Evolutionary conservation across 371 early-diverging fungal genomes (phyloP), one percentile per base, ranked within the genome.

Genomic region (Syncephalastrum sp.): DNA sequence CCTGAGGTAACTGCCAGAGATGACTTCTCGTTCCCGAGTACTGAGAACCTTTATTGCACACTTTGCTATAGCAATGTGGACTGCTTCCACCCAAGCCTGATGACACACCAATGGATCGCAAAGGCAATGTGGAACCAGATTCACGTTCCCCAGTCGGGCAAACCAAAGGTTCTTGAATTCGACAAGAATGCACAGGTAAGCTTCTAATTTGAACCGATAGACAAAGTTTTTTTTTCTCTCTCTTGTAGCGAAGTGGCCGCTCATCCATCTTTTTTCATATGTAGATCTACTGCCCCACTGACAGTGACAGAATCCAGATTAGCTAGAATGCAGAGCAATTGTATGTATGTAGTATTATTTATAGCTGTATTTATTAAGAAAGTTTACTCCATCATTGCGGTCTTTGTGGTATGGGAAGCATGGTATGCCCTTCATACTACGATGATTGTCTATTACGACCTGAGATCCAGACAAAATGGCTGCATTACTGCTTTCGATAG

Each of bases 221-320:
- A 21, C 21, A 21, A 21, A 21, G 21, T 21, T 21, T 21, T 21
- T 21, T 21, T 21, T 21, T 21, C 21, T 21, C 21, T 21, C 2
- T 21, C 2, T 21, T 21, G 21, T 21, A 21, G 21, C 21, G 21
- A 2, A 21, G 21, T 7, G 7, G 7, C 3, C 12, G 21, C 46
- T 13, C 15, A 27, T n/a, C 14, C 25, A 12, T 21, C n/a, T 25
- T 4, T 7, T 48, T 19, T 41, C 12, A 23, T 17, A 16, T 38
- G 4, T 41, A 61, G 61, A 56, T 61, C 33, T 61, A 61, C 25
- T 61, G 61, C 25, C 61, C 61, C 23, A 61, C 61, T 1, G 56
- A 56, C 4, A 23, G 42, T 15, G 61, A 61, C 25, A 55, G 61
- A 46, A 54, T 61, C 47, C 15, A 47, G 23, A 45, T 55, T 33